phyloP scores from a whole-genome alignment of 306 rosid species.

The Benincasa hispida region DNA sequence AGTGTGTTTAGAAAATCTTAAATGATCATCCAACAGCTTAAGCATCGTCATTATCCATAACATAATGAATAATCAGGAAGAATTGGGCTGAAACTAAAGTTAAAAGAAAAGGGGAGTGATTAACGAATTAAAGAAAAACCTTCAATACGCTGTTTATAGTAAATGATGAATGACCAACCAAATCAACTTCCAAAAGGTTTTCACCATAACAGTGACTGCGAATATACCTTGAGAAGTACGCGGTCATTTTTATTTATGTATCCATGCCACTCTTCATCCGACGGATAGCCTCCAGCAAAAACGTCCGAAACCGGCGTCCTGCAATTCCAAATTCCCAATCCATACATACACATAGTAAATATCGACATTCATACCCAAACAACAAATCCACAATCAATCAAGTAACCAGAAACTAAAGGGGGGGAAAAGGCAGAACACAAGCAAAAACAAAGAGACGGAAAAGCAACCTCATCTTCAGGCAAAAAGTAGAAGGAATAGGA shows the following conservation, averaged over 20 bases:
- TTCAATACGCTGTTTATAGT: neutral
- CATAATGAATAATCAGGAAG: neutral
- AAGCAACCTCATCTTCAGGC: slow-evolving; percentile 72
- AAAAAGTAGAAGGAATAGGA: slow-evolving; percentile 88
- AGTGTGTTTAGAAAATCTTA: neutral
- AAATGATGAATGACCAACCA: neutral
- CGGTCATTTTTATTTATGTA: slow-evolving; percentile 85
- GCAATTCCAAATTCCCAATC: slow-evolving; percentile 3
- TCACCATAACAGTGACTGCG: neutral
- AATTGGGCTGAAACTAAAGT: neutral
- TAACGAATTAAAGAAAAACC: neutral
- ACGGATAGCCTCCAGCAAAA: slow-evolving; percentile 55
- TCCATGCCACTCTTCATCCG: slow-evolving; percentile 92
- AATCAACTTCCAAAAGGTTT: neutral
- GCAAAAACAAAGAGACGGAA: neutral
- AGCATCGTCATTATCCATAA: neutral
- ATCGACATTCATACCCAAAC: neutral
- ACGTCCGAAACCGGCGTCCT: slow-evolving; percentile 64
- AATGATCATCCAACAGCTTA: neutral
- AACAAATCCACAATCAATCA: neutral
- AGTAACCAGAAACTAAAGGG: neutral
- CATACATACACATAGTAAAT: neutral
- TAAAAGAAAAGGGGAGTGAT: neutral
- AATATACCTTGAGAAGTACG: slow-evolving; percentile 78
- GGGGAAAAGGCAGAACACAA: neutral